phyloP scores from a whole-genome alignment of 805 yeast species.

The Ogataea nakhonphanomensis region DNA sequence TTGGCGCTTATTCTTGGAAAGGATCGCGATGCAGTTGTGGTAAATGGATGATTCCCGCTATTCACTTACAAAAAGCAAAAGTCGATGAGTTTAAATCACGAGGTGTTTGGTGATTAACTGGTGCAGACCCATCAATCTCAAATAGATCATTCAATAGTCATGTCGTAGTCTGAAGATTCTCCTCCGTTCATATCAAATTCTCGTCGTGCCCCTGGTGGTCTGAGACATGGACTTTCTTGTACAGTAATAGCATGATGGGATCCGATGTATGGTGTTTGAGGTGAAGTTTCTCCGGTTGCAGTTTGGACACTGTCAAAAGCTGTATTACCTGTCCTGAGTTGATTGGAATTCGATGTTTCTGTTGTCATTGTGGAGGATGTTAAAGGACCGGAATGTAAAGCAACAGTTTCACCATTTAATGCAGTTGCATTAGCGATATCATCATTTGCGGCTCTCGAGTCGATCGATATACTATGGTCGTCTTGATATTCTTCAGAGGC shows the following conservation, averaged over 20 bases:
- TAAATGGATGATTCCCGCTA: slow-evolving; percentile 90
- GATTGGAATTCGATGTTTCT: slow-evolving; percentile 12
- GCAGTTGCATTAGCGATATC: slow-evolving; percentile 7
- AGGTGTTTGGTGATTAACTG: neutral
- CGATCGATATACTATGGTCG: slow-evolving; percentile 31
- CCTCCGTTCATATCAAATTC: slow-evolving; percentile 13
- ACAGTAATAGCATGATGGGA: slow-evolving; percentile 6
- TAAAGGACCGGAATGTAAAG: slow-evolving; percentile 15
- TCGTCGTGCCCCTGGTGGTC: slow-evolving; percentile 15
- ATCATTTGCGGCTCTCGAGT: slow-evolving; percentile 13
- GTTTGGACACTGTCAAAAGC: slow-evolving; percentile 9
- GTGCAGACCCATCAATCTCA: too few relatives aligned
- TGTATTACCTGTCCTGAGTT: slow-evolving; percentile 6
- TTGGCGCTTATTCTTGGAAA: slow-evolving; percentile 93
- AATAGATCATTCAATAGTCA: slow-evolving; percentile 27
- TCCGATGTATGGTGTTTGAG: slow-evolving; percentile 17
- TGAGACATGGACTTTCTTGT: slow-evolving; percentile 13
- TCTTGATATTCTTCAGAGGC: slow-evolving; percentile 38
- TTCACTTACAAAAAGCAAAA: slow-evolving; percentile 74
- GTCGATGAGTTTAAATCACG: slow-evolving; percentile 57
- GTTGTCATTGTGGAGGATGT: slow-evolving; percentile 15
- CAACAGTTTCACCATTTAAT: slow-evolving; percentile 6
- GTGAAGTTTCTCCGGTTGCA: slow-evolving; percentile 20
- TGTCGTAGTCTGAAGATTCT: slow-evolving; percentile 28
- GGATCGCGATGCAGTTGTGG: slow-evolving; percentile 95